phyloP scores from a whole-genome alignment of 805 yeast genomes.

The Kluyveromyces wickerhamii region DNA sequence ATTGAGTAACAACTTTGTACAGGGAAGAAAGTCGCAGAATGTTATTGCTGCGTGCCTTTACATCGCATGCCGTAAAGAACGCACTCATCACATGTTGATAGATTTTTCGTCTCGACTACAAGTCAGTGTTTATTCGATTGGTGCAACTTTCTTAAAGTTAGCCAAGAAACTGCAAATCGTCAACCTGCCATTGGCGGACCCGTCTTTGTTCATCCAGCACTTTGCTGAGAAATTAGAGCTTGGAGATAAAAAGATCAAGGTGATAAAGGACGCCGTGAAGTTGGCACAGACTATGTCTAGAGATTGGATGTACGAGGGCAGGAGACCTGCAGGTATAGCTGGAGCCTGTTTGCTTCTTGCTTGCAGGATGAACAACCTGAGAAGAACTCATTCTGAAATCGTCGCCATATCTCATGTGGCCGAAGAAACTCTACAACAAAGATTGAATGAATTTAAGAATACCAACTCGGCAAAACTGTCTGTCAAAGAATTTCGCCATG shows the following conservation, averaged over 20 bases:
- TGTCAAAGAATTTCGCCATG: conserved; percentile 62
- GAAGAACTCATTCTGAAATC: conserved; percentile 87
- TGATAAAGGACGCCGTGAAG: conserved; percentile 78
- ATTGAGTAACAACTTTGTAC: conserved; percentile 80
- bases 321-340: conserved; percentile 97
- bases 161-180: conserved; percentile 78
- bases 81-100: conserved; percentile 90
- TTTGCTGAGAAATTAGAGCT: conserved; percentile 84
- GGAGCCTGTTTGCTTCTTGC: conserved; percentile 93
- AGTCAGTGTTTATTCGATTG: conserved; percentile 87
- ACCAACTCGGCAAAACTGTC: conserved; percentile 71
- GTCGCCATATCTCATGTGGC: conserved; percentile 95
- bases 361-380: conserved; percentile 91
- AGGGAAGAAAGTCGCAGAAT: conserved; percentile 93
- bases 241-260: conserved; percentile 64
- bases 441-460: conserved; percentile 78
- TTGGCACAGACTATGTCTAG: conserved; percentile 85
- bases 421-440: conserved; percentile 82
- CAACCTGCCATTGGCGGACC: conserved; percentile 82
- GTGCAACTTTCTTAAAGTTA: conserved; percentile 90
- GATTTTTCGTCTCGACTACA: conserved; percentile 88
- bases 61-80: conserved; percentile 85
- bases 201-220: conserved; percentile 87
- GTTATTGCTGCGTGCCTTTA: conserved; percentile 93
- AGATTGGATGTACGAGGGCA: conserved; percentile 95